These are phyloP conservation scores for Aspergillus bridgeri DNA, from an alignment of 495 filamentous ascomycete species.

Conservation along the genomic window DNA sequence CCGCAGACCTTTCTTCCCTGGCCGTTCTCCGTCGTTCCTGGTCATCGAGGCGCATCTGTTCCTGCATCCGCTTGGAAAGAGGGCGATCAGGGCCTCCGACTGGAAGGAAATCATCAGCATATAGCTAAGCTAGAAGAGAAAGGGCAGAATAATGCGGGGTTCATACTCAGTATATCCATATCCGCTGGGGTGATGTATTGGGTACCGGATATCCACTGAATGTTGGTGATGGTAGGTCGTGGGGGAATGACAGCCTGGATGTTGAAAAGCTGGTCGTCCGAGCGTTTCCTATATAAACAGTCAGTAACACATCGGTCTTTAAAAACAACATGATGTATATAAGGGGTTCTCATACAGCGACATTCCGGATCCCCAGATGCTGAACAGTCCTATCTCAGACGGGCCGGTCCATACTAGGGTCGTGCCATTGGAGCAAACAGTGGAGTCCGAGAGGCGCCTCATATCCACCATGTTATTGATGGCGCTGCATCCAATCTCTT, in stretches of 20 bases:
- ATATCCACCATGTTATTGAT: conserved; percentile 67
- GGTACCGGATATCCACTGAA: conserved; percentile 95
- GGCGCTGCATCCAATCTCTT: conserved; percentile 70
- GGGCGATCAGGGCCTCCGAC: conserved; percentile 86
- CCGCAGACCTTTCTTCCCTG: conserved; percentile 32
- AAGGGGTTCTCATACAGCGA: conserved; percentile 41
- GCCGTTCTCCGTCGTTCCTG: conserved; percentile 49
- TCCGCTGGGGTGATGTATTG: conserved; percentile 88
- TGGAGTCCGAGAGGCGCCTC: conserved; percentile 60
- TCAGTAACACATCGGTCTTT: conserved; percentile 30
- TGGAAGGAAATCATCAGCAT: conserved; percentile 22
- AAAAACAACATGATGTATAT: background rate
- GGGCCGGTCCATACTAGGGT: conserved; percentile 88
- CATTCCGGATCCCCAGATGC: conserved; percentile 73
- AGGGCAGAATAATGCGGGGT: background rate
- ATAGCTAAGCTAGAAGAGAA: background rate
- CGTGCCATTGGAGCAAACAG: conserved; percentile 72
- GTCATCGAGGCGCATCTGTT: conserved; percentile 58
- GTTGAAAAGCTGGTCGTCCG: conserved; percentile 75
- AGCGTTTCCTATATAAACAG: conserved; percentile 33
- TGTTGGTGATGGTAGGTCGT: conserved; percentile 89
- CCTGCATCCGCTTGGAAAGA: conserved; percentile 72
- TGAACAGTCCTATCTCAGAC: conserved; percentile 73
- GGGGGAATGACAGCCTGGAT: conserved; percentile 65
- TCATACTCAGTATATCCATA: conserved; percentile 73